Conservation (phyloP, 2,329 filamentous ascomycete species). For the Colletotrichum chrysophilum region DNA sequence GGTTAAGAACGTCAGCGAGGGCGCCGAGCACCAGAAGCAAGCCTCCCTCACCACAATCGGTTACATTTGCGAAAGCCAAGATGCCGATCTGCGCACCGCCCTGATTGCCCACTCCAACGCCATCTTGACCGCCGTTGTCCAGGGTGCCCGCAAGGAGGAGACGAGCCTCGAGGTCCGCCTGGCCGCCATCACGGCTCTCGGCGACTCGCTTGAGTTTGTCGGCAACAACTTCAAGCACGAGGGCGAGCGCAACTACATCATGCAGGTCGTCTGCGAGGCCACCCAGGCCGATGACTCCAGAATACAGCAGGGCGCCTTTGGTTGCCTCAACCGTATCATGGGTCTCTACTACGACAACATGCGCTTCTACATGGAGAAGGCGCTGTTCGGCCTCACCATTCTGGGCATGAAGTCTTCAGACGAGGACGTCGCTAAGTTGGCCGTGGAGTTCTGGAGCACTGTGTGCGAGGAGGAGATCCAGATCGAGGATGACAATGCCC, state of each 20-base stretch:
- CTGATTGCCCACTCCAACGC: slow-evolving; percentile 91
- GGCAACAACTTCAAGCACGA: slow-evolving; percentile 99
- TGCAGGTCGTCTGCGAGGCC: slow-evolving; percentile 99
- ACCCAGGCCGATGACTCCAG: slow-evolving; percentile 90
- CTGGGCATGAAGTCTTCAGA: slow-evolving; percentile 98
- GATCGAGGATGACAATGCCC: slow-evolving; percentile 95
- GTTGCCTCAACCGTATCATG: slow-evolving; percentile 99
- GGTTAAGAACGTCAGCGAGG: slow-evolving; percentile 91
- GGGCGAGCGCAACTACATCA: slow-evolving; percentile 99
- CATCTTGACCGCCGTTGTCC: slow-evolving; percentile 96
- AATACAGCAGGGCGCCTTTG: slow-evolving; percentile 95
- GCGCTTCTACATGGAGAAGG: slow-evolving; percentile 99
- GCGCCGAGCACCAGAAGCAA: slow-evolving; percentile 89
- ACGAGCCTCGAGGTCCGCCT: slow-evolving; percentile 87
- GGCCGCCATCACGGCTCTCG: slow-evolving; percentile 90
- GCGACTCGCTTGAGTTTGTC: slow-evolving; percentile 97
- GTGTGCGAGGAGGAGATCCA: slow-evolving; percentile 98
- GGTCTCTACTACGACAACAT: slow-evolving; percentile 99
- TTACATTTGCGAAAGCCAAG: slow-evolving; percentile 97
- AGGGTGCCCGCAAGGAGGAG: slow-evolving; percentile 97
- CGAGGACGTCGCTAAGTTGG: slow-evolving; percentile 96
- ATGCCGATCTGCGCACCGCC: slow-evolving; percentile 81
- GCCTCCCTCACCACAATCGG: slow-evolving; percentile 95
- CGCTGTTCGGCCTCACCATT: slow-evolving; percentile 94
- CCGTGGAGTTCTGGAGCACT: slow-evolving; percentile 99